Conservation (phyloP, 208 protist species). For the Tritrichomonas foetus region DNA sequence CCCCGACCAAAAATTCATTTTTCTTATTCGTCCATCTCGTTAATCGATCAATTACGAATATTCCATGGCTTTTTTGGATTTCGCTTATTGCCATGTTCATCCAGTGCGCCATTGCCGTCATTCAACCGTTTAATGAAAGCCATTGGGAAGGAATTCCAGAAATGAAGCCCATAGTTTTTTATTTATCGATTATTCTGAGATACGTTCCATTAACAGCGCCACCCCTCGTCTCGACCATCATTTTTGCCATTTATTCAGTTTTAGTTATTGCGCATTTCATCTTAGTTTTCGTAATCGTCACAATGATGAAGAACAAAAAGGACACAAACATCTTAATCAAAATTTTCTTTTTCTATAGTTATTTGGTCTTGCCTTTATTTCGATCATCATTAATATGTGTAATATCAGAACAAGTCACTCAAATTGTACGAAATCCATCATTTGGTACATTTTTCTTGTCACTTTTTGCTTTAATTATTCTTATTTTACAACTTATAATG, state of each 20-base stretch:
- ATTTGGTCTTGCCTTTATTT: not conserved
- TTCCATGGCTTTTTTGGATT: not conserved
- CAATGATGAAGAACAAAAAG: not conserved
- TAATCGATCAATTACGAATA: not conserved
- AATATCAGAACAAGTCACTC: not conserved
- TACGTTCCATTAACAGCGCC: not conserved
- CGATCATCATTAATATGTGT: not conserved
- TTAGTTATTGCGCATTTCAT: not conserved
- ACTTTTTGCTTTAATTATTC: not conserved
- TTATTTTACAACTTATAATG: not conserved
- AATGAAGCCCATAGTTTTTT: not conserved
- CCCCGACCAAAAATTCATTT: not conserved
- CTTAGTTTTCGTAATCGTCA: not conserved
- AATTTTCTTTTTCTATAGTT: slow-evolving; percentile 12
- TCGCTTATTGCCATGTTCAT: not conserved
- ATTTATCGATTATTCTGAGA: not conserved
- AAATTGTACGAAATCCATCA: not conserved
- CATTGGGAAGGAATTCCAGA: not conserved
- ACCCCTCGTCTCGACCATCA: not conserved
- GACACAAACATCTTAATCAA: not conserved
- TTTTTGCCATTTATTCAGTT: not conserved
- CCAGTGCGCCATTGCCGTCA: not conserved
- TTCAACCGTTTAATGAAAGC: not conserved
- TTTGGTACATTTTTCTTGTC: not conserved
- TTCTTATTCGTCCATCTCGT: not conserved